phyloP scores from a whole-genome alignment of 306 rosid species.

The Purshia tridentata region DNA sequence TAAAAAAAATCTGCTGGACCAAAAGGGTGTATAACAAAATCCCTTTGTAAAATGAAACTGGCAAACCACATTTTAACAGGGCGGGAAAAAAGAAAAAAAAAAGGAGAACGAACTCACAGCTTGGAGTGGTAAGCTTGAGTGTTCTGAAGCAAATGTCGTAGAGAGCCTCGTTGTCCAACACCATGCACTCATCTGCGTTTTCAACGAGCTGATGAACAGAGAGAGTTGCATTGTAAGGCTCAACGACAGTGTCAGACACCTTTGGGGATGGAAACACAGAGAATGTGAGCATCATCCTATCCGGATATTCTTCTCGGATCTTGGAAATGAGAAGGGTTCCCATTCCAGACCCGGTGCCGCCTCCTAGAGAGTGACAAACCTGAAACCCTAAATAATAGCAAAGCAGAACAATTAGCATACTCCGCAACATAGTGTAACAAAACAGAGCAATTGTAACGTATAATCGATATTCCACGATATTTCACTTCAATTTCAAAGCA shows the following conservation, averaged over 20 bases:
- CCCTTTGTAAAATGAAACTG: neutral
- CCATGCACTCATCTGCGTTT: conserved; percentile 67
- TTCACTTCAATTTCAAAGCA: too few relatives aligned
- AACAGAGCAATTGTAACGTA: neutral
- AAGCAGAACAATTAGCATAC: neutral
- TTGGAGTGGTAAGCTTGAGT: conserved; percentile 60
- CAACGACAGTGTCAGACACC: conserved; percentile 65
- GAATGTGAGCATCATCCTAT: conserved; percentile 62
- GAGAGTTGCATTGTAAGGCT: conserved; percentile 62
- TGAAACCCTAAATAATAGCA: conserved; percentile 44
- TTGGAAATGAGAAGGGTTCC: conserved; percentile 60
- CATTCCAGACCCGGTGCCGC: conserved; percentile 69
- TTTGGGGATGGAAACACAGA: conserved; percentile 61
- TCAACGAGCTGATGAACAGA: conserved; percentile 68
- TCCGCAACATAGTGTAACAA: neutral
- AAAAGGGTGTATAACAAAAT: neutral
- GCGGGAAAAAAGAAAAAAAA: neutral
- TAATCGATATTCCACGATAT: neutral
- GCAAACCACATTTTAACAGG: neutral
- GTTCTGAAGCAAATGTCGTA: conserved; percentile 63
- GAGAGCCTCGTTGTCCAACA: conserved; percentile 61
- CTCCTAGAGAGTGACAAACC: conserved; percentile 63
- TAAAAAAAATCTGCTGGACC: neutral
- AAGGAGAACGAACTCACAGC: conserved; percentile 42
- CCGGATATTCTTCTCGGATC: conserved; percentile 61